Percentiles rank a stretch among this genome's conserved stretches.
These are phyloP conservation scores for Akanthomyces uredinophilus DNA, from an alignment of 2,329 filamentous ascomycete species.

Conservation along the genomic window DNA sequence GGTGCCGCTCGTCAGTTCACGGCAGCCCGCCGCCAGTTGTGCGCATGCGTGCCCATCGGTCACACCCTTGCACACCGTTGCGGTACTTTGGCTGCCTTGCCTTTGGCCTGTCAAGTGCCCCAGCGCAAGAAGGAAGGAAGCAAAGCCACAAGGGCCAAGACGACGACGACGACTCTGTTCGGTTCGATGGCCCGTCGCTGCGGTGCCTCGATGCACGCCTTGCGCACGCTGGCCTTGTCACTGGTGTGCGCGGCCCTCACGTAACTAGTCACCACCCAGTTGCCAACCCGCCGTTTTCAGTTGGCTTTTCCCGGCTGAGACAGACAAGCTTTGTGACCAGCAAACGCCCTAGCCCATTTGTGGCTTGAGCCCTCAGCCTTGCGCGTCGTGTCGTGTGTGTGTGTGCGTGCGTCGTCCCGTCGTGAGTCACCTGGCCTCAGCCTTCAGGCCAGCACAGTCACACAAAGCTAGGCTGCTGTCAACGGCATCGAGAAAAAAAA, in stretches of 20 bases:
- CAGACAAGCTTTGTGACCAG: too few relatives aligned
- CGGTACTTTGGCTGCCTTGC: too few relatives aligned
- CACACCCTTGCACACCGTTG: too few relatives aligned
- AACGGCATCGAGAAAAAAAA: not conserved
- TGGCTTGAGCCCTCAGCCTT: conserved; percentile 7
- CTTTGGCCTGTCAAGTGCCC: too few relatives aligned
- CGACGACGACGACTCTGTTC: too few relatives aligned
- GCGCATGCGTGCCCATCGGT: too few relatives aligned
- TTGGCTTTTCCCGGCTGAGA: not conserved
- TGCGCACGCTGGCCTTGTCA: not conserved
- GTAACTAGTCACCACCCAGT: not conserved
- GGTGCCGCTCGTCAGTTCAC: too few relatives aligned
- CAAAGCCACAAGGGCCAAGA: not conserved
- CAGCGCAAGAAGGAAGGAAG: too few relatives aligned
- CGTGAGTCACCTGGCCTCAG: conserved; percentile 4
- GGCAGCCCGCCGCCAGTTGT: too few relatives aligned
- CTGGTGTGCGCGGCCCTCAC: conserved; percentile 4
- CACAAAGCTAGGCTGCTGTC: not conserved
- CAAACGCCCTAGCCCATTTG: not conserved
- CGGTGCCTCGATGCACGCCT: not conserved
- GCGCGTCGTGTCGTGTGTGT: too few relatives aligned
- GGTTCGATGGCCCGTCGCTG: too few relatives aligned
- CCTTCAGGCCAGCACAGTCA: not conserved
- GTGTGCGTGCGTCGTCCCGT: not conserved
- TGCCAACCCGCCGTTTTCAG: not conserved